These are phyloP conservation scores for Pichia heedii DNA, from an alignment of 805 yeast genomes.

Conservation along the genomic window DNA sequence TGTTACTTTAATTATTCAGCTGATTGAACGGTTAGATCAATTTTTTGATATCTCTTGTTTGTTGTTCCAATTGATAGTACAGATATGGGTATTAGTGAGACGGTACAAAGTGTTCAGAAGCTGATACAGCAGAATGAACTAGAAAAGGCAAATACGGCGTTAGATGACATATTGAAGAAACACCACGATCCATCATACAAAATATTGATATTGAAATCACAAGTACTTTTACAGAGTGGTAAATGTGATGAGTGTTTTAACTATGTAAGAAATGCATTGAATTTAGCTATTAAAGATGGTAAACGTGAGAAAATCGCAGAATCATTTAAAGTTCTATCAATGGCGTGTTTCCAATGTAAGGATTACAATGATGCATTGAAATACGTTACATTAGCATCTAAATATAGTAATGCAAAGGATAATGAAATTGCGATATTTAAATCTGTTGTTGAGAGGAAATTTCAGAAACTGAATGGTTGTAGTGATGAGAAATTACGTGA, in stretches of 20 bases:
- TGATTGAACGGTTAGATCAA: too few species aligned
- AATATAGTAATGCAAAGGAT: constrained; percentile 33
- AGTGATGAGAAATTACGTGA: constrained; percentile 4
- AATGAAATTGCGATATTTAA: constrained; percentile 41
- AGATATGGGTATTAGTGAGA: constrained; percentile 12
- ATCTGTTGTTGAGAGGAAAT: constrained; percentile 28
- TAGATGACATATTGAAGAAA: constrained; percentile 33
- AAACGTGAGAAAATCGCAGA: constrained; percentile 38
- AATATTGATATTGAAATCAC: constrained; percentile 42
- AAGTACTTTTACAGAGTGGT: constrained; percentile 37
- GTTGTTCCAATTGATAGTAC: too few species aligned
- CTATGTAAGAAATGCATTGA: constrained; percentile 35
- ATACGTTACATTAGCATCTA: constrained; percentile 34
- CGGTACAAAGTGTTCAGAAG: constrained; percentile 28
- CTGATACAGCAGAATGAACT: constrained; percentile 39
- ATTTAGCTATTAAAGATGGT: constrained; percentile 37
- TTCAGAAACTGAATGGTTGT: constrained; percentile 29
- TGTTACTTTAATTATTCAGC: too few species aligned
- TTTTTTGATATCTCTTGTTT: too few species aligned
- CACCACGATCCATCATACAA: constrained; percentile 35
- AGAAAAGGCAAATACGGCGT: constrained; percentile 34
- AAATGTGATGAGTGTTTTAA: constrained; percentile 40
- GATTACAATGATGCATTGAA: constrained; percentile 32
- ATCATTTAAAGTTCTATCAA: constrained; percentile 41
- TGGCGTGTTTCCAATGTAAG: constrained; percentile 38